A percentile compares a stretch with the other conserved stretches of the same genome.
These are phyloP conservation scores for Sclerotinia trifoliorum DNA, from an alignment of 2,329 filamentous ascomycete genomes.

Conservation along the genomic window DNA sequence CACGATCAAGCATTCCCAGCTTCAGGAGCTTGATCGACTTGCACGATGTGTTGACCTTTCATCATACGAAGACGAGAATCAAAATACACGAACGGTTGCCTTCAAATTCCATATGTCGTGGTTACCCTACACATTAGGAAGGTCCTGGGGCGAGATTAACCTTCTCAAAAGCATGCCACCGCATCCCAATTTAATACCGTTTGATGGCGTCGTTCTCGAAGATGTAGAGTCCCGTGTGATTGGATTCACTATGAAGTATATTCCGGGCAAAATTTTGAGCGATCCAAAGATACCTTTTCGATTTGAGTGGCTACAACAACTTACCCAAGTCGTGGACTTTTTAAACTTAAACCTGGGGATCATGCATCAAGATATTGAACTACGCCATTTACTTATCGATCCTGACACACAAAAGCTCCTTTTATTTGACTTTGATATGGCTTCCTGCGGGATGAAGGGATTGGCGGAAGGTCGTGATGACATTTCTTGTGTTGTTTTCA, in stretches of 20 bases:
- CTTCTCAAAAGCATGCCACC: background rate
- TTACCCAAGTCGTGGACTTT: constrained; percentile 42
- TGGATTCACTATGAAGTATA: background rate
- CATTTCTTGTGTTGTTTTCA: constrained; percentile 32
- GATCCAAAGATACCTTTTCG: constrained; percentile 38
- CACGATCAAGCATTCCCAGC: background rate
- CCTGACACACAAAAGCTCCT: constrained; percentile 39
- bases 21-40: background rate
- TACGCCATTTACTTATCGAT: constrained; percentile 43
- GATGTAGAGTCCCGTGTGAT: constrained; percentile 6
- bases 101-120: background rate
- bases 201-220: constrained; percentile 1
- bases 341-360: constrained; percentile 44
- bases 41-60: background rate
- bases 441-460: constrained; percentile 17
- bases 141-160: background rate
- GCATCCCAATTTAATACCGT: background rate
- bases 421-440: constrained; percentile 42
- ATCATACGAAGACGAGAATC: constrained; percentile 5
- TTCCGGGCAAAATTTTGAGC: background rate
- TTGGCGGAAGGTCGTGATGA: constrained; percentile 32
- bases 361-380: constrained; percentile 43
- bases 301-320: constrained; percentile 43
- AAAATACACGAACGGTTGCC: background rate
- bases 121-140: background rate